A percentile compares a stretch with the other conserved stretches of the same genome.
Conservation (phyloP, 495 filamentous ascomycete species). For the Sordaria brevicollis region DNA sequence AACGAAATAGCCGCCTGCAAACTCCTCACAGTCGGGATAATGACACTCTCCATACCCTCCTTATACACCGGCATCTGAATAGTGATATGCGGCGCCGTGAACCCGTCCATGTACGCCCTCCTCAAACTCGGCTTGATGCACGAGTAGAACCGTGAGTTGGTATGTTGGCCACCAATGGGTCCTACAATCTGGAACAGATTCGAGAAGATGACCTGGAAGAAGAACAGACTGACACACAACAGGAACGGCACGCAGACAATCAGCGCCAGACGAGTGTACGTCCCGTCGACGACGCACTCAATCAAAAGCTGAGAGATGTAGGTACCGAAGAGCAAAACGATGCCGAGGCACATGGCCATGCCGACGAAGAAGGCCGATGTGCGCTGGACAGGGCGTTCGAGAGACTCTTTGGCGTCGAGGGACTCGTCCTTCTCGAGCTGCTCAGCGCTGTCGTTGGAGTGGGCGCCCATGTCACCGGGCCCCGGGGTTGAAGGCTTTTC, state of each 20-base stretch:
- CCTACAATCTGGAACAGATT: conserved; percentile 59
- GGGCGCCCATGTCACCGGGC: conserved; percentile 1
- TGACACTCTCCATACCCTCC: conserved; percentile 50
- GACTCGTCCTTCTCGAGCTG: conserved; percentile 54
- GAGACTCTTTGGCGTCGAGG: conserved; percentile 45
- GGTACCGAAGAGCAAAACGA: conserved; percentile 51
- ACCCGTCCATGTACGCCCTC: conserved; percentile 20
- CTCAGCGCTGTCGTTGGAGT: conserved; percentile 13
- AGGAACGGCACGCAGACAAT: conserved; percentile 51
- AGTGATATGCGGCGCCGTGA: conserved; percentile 48
- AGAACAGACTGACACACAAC: conserved; percentile 64
- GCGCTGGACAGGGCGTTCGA: conserved; percentile 48
- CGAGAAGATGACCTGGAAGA: conserved; percentile 57
- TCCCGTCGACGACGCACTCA: conserved; percentile 48
- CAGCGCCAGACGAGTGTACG: conserved; percentile 47
- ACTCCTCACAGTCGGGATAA: conserved; percentile 51
- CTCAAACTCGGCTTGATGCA: conserved; percentile 47
- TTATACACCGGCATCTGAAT: conserved; percentile 62
- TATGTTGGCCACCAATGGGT: conserved; percentile 51
- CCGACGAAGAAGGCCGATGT: conserved; percentile 52
- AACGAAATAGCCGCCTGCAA: conserved; percentile 58
- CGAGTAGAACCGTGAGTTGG: conserved; percentile 65
- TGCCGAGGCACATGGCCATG: conserved; percentile 48
- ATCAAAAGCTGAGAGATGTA: conserved; percentile 47
- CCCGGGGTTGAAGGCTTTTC: conserved; percentile 39